phyloP scores from a whole-genome alignment of 2,329 filamentous ascomycete species.

The Diplocarpon rosae region DNA sequence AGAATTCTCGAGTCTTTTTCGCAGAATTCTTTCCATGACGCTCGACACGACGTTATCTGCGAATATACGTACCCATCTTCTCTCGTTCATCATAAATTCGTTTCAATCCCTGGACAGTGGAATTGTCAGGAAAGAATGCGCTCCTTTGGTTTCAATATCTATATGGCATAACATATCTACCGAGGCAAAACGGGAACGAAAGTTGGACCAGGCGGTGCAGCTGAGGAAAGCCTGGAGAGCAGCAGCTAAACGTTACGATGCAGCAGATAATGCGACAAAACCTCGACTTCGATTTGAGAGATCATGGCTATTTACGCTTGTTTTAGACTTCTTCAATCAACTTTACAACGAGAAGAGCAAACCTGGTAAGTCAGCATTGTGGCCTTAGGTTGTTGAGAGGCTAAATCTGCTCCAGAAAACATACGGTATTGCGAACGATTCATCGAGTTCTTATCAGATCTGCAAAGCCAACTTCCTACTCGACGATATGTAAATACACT shows the following conservation, averaged over 20 bases:
- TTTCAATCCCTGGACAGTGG: slow-evolving; percentile 89
- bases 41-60: slow-evolving; percentile 58
- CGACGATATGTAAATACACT: slow-evolving; percentile 86
- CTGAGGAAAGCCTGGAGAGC: slow-evolving; percentile 87
- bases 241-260: slow-evolving; percentile 73
- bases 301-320: slow-evolving; percentile 80
- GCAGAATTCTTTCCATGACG: slow-evolving; percentile 78
- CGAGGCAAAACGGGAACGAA: slow-evolving; percentile 60
- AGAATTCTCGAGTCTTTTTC: slow-evolving; percentile 83
- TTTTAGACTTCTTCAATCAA: slow-evolving; percentile 69
- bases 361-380: slow-evolving; percentile 29
- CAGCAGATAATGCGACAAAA: slow-evolving; percentile 69
- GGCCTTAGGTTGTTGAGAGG: not conserved
- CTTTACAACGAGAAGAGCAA: slow-evolving; percentile 49
- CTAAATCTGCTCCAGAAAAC: slow-evolving; percentile 40
- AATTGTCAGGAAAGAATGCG: slow-evolving; percentile 90
- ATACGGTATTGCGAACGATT: slow-evolving; percentile 86
- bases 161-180: slow-evolving; percentile 90
- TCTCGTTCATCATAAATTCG: slow-evolving; percentile 80
- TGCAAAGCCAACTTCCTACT: slow-evolving; percentile 89
- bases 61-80: slow-evolving; percentile 65
- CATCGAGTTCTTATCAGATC: slow-evolving; percentile 76
- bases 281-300: slow-evolving; percentile 80
- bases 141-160: slow-evolving; percentile 84
- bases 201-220: slow-evolving; percentile 61